Conservation (phyloP, 148 eudicot species). For the Vaccinium vitisidaea region DNA sequence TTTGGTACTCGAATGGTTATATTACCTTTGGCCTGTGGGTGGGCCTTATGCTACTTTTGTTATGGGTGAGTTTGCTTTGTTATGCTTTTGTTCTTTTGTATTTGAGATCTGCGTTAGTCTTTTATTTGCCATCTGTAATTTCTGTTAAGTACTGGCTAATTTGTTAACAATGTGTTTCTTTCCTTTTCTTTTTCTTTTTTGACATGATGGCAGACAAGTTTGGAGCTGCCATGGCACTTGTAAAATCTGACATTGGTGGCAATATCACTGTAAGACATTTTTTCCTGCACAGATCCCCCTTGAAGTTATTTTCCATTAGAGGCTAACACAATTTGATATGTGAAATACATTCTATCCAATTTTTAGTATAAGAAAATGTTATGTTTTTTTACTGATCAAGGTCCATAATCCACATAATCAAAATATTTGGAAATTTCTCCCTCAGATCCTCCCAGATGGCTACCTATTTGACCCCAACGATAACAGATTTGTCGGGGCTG, state of each 20-base stretch:
- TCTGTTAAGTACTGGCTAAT: neutral
- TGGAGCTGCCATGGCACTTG: constrained; percentile 74
- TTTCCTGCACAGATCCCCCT: neutral
- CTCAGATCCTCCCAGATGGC: neutral
- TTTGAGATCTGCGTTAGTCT: neutral
- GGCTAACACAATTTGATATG: neutral
- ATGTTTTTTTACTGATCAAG: neutral
- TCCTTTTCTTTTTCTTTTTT: neutral
- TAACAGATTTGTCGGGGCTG: neutral
- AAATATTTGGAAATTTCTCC: neutral
- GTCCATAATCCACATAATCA: neutral
- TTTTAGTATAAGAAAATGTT: neutral
- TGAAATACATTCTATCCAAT: neutral
- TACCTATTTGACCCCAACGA: constrained; percentile 1
- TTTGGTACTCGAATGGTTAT: neutral
- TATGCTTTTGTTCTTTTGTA: neutral
- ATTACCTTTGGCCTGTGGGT: neutral
- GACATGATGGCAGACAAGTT: constrained; percentile 17
- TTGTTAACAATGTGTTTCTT: neutral
- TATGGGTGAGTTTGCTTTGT: neutral
- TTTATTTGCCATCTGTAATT: neutral
- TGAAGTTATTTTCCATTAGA: neutral
- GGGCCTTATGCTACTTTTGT: neutral
- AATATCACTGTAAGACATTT: constrained; percentile 56
- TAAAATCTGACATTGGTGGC: constrained; percentile 67